Percentiles rank a stretch among this genome's conserved stretches.
Conservation (phyloP, 2,329 filamentous ascomycete species). For the Fusarium napiforme region DNA sequence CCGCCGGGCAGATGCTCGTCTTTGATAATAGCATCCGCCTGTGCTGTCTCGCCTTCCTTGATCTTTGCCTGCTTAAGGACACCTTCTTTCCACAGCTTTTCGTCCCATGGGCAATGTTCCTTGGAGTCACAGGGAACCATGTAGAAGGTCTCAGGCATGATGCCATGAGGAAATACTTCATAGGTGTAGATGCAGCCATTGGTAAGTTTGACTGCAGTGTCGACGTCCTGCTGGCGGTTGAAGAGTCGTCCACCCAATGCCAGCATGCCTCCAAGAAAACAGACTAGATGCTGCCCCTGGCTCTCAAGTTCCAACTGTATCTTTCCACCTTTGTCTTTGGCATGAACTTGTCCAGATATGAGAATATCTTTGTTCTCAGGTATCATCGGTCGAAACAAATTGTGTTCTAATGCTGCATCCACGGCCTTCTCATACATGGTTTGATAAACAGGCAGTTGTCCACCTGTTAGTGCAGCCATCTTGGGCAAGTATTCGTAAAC, state of each 20-base stretch:
- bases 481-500: slow-evolving; percentile 90
- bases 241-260: slow-evolving; percentile 61
- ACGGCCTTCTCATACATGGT: slow-evolving; percentile 67
- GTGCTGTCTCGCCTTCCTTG: slow-evolving; percentile 38
- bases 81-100: slow-evolving; percentile 50
- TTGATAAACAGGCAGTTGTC: slow-evolving; percentile 64
- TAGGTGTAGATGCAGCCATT: slow-evolving; percentile 66
- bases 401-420: slow-evolving; percentile 64
- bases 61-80: slow-evolving; percentile 38
- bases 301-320: slow-evolving; percentile 49
- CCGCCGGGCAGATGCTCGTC: slow-evolving; percentile 60
- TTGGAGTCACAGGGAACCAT: slow-evolving; percentile 53
- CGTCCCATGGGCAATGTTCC: slow-evolving; percentile 52
- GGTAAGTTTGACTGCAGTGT: slow-evolving; percentile 57
- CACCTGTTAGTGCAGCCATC: slow-evolving; percentile 76
- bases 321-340: slow-evolving; percentile 46
- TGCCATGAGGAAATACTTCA: slow-evolving; percentile 57
- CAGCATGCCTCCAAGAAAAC: slow-evolving; percentile 63
- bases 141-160: slow-evolving; percentile 63
- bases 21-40: slow-evolving; percentile 43
- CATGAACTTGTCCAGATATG: slow-evolving; percentile 57
- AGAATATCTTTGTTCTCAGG: slow-evolving; percentile 65
- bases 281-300: slow-evolving; percentile 58
- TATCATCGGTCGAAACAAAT: slow-evolving; percentile 72
- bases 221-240: slow-evolving; percentile 54